Base-by-base conservation (phyloP, 2,329 filamentous ascomycete genomes). In the Epichloe sibirici region DNA sequence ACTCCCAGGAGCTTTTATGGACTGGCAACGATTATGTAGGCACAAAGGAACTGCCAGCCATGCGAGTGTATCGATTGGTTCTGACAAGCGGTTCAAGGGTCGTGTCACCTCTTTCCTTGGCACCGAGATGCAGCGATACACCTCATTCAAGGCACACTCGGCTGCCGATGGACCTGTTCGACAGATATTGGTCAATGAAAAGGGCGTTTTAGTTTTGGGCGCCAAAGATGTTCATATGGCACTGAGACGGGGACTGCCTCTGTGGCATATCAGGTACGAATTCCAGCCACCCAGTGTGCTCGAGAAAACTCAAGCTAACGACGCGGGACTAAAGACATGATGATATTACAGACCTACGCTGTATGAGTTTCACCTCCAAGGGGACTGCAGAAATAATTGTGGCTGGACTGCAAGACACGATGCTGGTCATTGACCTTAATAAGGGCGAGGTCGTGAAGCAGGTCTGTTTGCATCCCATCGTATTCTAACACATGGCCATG, bases 321-420 rank as follows among this genome's bases (percentile, higher is more conserved):
- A 31, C 38, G 21, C 21, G 8, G 44, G 28, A 48, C 37, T 21
- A 23, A 42, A 87, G 84, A 57, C 77, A 82, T 62, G 74, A 82
- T 31, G 85, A 86, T 52, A 95, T 97, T 85, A 82, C 78, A 57
- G 88, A 96, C 63, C 73, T 98, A 57, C 82, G 83, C 60, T 97
- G 93, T 69, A 97, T 97, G 90, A 91, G 86, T 66, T 96, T 95
- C 65, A 94, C 89, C 1, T 90, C 88, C 31, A 90, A 90, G 63
- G 86, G 86, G 8, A 88, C 86, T 28, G 79, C 81, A 13, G 86
- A 95, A 63, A 84, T 98, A 53, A 73, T 98, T 21, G 87, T 91
- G 37, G 93, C 90, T 46, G 93, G 93, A 46, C 81, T 85, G 59
- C 93, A 98, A 69, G 79, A 85, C 52, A 79, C 78, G 48, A 95